Percentiles rank a stretch among this genome's conserved stretches.
phyloP scores from a whole-genome alignment of 2,329 filamentous ascomycete species.

The Teratosphaeria gauchensis region DNA sequence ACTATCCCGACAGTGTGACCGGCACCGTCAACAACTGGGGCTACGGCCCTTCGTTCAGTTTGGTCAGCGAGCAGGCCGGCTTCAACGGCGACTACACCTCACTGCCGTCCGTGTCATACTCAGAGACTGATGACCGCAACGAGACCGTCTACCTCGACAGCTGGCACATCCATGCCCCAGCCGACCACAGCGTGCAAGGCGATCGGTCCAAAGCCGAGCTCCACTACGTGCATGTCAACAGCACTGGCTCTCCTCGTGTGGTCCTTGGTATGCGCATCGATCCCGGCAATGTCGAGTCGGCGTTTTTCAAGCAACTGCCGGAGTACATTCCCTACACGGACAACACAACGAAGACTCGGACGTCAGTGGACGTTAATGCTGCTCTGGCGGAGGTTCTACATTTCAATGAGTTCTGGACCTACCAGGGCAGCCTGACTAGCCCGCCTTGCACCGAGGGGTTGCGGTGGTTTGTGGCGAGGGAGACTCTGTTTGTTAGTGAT shows the following conservation, averaged over 20 bases:
- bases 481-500: conserved; percentile 34
- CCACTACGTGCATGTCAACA: conserved; percentile 39
- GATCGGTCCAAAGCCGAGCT: conserved; percentile 38
- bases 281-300: conserved; percentile 30
- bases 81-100: conserved; percentile 24
- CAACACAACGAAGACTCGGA: conserved; percentile 19
- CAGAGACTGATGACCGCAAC: conserved; percentile 34
- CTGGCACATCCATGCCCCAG: conserved; percentile 45
- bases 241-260: conserved; percentile 32
- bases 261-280: conserved; percentile 41
- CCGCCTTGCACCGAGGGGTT: conserved; percentile 40
- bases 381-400: conserved; percentile 29
- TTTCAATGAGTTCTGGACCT: conserved; percentile 41
- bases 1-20: conserved; percentile 27
- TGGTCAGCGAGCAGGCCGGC: conserved; percentile 24
- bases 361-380: conserved; percentile 11
- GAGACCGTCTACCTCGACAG: conserved; percentile 39
- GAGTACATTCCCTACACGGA: conserved; percentile 13
- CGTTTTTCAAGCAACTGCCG: conserved; percentile 11
- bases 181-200: conserved; percentile 39
- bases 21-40: conserved; percentile 42
- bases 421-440: conserved; percentile 38
- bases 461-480: conserved; percentile 36
- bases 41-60: conserved; percentile 38
- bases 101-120: conserved; percentile 35